Evolutionary conservation across 2,329 filamentous ascomycete species (phyloP), one percentile per base, ranked within the genome.

Genomic region (Exserohilum rostratum): DNA sequence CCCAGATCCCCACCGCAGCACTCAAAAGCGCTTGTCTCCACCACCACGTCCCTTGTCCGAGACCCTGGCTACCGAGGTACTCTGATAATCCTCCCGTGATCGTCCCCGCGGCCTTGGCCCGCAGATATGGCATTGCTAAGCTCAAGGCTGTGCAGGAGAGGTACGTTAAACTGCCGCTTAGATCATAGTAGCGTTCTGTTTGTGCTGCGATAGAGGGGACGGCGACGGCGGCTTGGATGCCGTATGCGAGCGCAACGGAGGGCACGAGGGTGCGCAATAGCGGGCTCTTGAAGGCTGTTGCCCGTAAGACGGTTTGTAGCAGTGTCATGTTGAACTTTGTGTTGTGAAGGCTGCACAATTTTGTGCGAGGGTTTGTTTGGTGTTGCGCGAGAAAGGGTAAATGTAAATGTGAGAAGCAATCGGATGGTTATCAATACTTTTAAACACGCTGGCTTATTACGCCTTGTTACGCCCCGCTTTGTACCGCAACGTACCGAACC

Each of bases 171-270:
- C 85, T 86, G 43, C 87, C 87, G 2, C 85, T 87, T 43, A 87
- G 72, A 68, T 90, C 88, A 70, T 88, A 90, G 78, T 88, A 88
- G 33, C 84, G 82, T 67, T 90, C 88, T 6, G 84, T 83, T 64
- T 85, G 81, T 29, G 78, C 76, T 22, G 81, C 59, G 56, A 88
- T 84, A 5, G 85, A 88, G 5, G 87, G 87, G 2, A 87, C 69
- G 4, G 85, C 87, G 6, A 85, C 83, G 35, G 81, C 84, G 7
- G 82, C 78, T 75, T 90, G 87, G 42, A 90, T 78, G 1, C 83
- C 83, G 62, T 86, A 86, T 2, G 86, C 86, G 9, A 87, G 81
- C 5, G 82, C 82, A 11, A 88, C 80, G 31, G 82, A 82, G 2
- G 87, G 87, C 2, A 88, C 77, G 9, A 88, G 75, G 0, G 85